Conservation (phyloP, 2,329 filamentous ascomycete species). For the Arachnomyces sp. region DNA sequence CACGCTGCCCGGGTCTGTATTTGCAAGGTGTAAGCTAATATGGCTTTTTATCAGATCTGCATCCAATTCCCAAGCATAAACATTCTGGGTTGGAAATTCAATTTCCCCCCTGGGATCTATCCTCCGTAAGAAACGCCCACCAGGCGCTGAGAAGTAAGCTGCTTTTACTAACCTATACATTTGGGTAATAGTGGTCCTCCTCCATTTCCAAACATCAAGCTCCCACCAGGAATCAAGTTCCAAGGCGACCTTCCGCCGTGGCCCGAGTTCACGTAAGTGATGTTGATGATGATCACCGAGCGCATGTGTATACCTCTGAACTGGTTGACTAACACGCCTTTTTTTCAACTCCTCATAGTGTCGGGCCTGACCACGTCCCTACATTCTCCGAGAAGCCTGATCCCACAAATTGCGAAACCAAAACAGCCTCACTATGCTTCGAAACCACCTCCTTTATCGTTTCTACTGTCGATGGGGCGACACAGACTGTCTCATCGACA, state of each 20-base stretch:
- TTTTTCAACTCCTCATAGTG: conserved; percentile 1
- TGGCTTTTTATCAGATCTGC: conserved; percentile 4
- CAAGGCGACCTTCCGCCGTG: conserved; percentile 9
- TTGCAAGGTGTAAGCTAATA: conserved; percentile 3
- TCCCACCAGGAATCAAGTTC: conserved; percentile 4
- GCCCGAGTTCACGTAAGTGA: conserved; percentile 9
- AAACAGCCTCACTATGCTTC: conserved; percentile 6
- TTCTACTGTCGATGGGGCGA: conserved; percentile 3
- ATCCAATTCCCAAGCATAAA: conserved; percentile 5
- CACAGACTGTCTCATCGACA: conserved; percentile 6
- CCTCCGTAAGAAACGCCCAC: conserved; percentile 6
- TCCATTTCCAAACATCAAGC: conserved; percentile 5
- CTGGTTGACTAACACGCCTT: background rate
- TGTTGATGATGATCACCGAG: too few species aligned
- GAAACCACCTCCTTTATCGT: conserved; percentile 6
- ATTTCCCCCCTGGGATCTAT: conserved; percentile 7
- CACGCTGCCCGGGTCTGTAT: background rate
- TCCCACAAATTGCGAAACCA: conserved; percentile 6
- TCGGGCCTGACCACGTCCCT: conserved; percentile 5
- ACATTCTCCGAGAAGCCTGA: conserved; percentile 5
- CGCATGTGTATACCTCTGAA: background rate
- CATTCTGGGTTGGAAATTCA: conserved; percentile 7
- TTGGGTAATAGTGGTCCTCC: conserved; percentile 7
- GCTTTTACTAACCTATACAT: conserved; percentile 1
- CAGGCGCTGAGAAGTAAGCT: too few species aligned